phyloP scores from a whole-genome alignment of 192 early-diverging fungal species.

The Podila clonocystis region DNA sequence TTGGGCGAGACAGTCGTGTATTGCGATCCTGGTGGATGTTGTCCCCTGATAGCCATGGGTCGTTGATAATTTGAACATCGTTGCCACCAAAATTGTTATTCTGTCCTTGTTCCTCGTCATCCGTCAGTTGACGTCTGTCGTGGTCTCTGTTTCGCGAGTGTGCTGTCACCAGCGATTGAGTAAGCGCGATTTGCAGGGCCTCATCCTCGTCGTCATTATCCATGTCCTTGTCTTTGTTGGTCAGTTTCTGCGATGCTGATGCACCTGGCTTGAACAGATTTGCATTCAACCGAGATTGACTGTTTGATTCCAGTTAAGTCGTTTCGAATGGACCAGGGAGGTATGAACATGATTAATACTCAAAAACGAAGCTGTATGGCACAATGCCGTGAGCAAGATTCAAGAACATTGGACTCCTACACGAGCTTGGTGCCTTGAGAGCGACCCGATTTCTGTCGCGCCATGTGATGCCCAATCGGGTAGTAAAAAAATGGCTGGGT shows the following conservation, averaged over 20 bases:
- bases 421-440: neutral
- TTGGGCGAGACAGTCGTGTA: neutral
- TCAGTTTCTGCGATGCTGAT: neutral
- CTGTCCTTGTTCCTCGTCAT: neutral
- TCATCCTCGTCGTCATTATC: neutral
- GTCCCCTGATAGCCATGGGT: conserved; percentile 34
- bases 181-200: neutral
- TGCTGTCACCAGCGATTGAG: neutral
- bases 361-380: neutral
- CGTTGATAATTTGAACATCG: conserved; percentile 21
- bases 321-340: neutral
- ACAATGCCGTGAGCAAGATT: no score
- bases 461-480: neutral
- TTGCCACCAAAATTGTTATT: conserved; percentile 37
- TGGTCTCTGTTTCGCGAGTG: neutral
- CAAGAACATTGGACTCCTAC: neutral
- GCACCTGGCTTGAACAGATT: neutral
- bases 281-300: neutral
- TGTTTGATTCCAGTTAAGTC: neutral
- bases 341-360: neutral
- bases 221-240: neutral
- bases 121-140: neutral
- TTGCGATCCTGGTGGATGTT: neutral
- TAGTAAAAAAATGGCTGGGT: no score
- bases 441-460: conserved; percentile 4